Conservation (phyloP, 495 filamentous ascomycete species). For the Jackrogersella multiformis region DNA sequence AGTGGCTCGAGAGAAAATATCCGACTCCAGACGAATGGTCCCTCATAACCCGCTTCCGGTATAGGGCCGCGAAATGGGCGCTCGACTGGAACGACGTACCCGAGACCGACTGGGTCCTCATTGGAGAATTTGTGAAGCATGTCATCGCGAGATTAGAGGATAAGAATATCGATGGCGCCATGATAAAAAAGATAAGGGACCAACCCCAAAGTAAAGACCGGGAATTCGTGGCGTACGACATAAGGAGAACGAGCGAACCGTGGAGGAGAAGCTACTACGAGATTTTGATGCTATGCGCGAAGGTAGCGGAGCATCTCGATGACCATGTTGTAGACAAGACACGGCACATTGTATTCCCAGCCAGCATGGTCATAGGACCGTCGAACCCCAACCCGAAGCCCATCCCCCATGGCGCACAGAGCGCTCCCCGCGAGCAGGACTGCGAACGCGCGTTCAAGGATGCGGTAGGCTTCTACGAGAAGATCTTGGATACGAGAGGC, state of each 20-base stretch:
- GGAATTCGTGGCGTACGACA: conserved; percentile 58
- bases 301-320: conserved; percentile 80
- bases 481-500: conserved; percentile 78
- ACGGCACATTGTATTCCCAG: conserved; percentile 70
- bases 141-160: conserved; percentile 72
- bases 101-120: conserved; percentile 68
- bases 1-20: conserved; percentile 75
- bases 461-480: conserved; percentile 78
- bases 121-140: conserved; percentile 62
- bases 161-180: conserved; percentile 69
- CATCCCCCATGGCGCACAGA: conserved; percentile 64
- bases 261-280: conserved; percentile 88
- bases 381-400: conserved; percentile 84
- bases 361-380: conserved; percentile 76
- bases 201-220: conserved; percentile 44
- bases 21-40: conserved; percentile 81
- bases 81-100: conserved; percentile 62
- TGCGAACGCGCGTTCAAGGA: conserved; percentile 68
- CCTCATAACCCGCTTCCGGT: conserved; percentile 66
- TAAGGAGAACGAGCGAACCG: conserved; percentile 75
- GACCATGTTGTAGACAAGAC: conserved; percentile 76
- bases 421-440: conserved; percentile 74
- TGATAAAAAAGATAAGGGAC: too few species aligned
- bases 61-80: conserved; percentile 66
- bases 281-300: conserved; percentile 76